Evolutionary conservation across 306 rosid species (phyloP), one percentile per base, ranked within the genome.

Genomic region (Malus sieversii): DNA sequence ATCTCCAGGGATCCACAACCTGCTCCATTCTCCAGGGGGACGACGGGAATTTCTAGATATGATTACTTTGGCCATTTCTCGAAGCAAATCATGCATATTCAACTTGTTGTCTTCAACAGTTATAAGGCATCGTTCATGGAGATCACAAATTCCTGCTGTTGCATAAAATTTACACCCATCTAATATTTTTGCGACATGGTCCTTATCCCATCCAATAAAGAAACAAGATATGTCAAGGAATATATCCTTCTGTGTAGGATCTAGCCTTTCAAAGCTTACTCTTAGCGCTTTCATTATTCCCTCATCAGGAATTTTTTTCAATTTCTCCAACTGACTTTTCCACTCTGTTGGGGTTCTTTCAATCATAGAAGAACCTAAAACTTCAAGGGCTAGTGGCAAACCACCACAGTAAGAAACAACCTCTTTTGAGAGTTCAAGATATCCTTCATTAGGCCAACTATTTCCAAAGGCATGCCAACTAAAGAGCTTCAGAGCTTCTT

Each of bases 1-100:
- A 23, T 23, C 25, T 23, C 25, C 25, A 23, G 25, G 25, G 25
- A 2, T 9, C 63, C 63, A 58, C 51, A 61, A 13, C 13, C 66
- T 13, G 5, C 66, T 61, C 15, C 66, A 52, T 38, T 68, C 72
- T 32, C 9, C 85, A 40, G 52, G 84, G 4, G 52, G 23, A 3
- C 66, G 42, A 0, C 52, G 4, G 0, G 73, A 80, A 2, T 53
- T 75, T 19, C 58, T 57, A 29, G 80, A 78, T 35, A 80, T 70
- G 9, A 87, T 80, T 51, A 75, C 79, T 59, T 84, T 72, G 62
- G 88, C 88, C 86, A 80, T 87, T 27, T 84, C 88, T 72, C 75
- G 33, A 35, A 77, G 25, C 30, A 82, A 67, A 73, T 77, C 79
- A 71, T 82, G 85, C 81, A 77, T 77, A 25, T 4, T 27, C 6